A percentile compares a stretch with the other conserved stretches of the same genome.
Evolutionary conservation across 352 stramenopile genomes (phyloP).

Genomic region (Phytopythium ostracodes): DNA sequence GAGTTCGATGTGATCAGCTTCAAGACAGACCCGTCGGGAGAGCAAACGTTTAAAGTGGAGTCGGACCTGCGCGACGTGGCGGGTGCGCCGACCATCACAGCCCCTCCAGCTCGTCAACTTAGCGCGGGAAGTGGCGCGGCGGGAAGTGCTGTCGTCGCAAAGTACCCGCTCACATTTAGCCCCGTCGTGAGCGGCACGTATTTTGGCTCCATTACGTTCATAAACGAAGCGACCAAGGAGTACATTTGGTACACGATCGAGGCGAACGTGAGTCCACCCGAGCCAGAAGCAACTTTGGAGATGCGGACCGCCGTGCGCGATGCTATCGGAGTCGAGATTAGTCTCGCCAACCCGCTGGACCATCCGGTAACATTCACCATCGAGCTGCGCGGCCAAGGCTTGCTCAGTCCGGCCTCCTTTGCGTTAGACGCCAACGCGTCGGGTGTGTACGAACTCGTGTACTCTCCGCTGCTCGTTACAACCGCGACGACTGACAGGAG

Average conservation of each 20-base stretch:
- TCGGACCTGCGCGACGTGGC: slow-evolving; percentile 90
- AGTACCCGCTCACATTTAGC: slow-evolving; percentile 86
- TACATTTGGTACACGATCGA: slow-evolving; percentile 94
- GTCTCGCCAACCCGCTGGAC: slow-evolving; percentile 86
- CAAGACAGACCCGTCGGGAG: slow-evolving; percentile 29
- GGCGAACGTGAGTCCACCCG: slow-evolving; percentile 68
- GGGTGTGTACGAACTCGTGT: slow-evolving; percentile 90
- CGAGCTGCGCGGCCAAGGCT: slow-evolving; percentile 73
- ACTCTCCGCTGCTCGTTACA: slow-evolving; percentile 80
- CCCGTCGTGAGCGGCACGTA: slow-evolving; percentile 89
- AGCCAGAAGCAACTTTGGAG: slow-evolving; percentile 77
- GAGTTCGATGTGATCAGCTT: slow-evolving; percentile 75
- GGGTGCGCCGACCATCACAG: slow-evolving; percentile 45
- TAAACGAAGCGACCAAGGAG: slow-evolving; percentile 64
- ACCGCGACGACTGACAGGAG: neutral
- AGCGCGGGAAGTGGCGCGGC: neutral
- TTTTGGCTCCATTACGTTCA: slow-evolving; percentile 93
- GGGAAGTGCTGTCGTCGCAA: slow-evolving; percentile 13
- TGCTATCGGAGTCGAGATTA: slow-evolving; percentile 88
- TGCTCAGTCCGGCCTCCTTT: slow-evolving; percentile 81
- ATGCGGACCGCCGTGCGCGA: slow-evolving; percentile 80
- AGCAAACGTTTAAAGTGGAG: slow-evolving; percentile 81
- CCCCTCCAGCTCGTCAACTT: slow-evolving; percentile 18
- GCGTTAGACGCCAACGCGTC: slow-evolving; percentile 59
- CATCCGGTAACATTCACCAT: slow-evolving; percentile 84